phyloP scores from a whole-genome alignment of 2,329 filamentous ascomycete genomes.

The Trichoderma sp. region DNA sequence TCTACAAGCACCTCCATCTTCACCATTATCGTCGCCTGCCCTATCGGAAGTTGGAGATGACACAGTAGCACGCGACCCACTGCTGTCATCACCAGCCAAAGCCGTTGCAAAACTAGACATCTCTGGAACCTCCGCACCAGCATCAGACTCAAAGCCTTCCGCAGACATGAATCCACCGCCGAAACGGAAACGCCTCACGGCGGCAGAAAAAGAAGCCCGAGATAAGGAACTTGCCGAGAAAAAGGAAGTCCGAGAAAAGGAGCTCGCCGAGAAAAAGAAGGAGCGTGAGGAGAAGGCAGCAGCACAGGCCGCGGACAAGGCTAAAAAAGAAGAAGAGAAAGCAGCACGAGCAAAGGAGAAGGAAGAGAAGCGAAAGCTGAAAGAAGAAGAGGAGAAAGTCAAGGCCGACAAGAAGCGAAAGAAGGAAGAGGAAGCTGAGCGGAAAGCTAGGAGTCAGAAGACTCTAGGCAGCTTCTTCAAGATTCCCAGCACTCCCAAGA shows the following conservation, averaged over 20 bases:
- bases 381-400: slow-evolving; percentile 40
- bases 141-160: slow-evolving; percentile 22
- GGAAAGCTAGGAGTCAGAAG: slow-evolving; percentile 48
- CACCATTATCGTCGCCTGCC: slow-evolving; percentile 32
- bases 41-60: slow-evolving; percentile 44
- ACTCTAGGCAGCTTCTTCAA: slow-evolving; percentile 49
- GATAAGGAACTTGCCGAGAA: slow-evolving; percentile 32
- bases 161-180: slow-evolving; percentile 30
- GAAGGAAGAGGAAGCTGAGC: slow-evolving; percentile 48
- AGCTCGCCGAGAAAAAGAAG: slow-evolving; percentile 34
- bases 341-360: slow-evolving; percentile 37
- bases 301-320: slow-evolving; percentile 38
- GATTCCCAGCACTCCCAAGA: slow-evolving; percentile 40
- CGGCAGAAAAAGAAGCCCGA: slow-evolving; percentile 34
- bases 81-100: slow-evolving; percentile 34
- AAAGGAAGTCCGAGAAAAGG: slow-evolving; percentile 34
- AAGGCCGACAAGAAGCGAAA: slow-evolving; percentile 47
- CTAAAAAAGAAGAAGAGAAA: slow-evolving; percentile 41
- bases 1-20: slow-evolving; percentile 20
- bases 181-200: slow-evolving; percentile 44
- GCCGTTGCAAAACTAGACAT: slow-evolving; percentile 23
- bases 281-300: slow-evolving; percentile 37
- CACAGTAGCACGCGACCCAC: slow-evolving; percentile 38
- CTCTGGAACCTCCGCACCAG: slow-evolving; percentile 3
- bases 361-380: slow-evolving; percentile 41